Evolutionary conservation across 495 filamentous ascomycete genomes (phyloP).

Genomic region (Monascus purpureus): DNA sequence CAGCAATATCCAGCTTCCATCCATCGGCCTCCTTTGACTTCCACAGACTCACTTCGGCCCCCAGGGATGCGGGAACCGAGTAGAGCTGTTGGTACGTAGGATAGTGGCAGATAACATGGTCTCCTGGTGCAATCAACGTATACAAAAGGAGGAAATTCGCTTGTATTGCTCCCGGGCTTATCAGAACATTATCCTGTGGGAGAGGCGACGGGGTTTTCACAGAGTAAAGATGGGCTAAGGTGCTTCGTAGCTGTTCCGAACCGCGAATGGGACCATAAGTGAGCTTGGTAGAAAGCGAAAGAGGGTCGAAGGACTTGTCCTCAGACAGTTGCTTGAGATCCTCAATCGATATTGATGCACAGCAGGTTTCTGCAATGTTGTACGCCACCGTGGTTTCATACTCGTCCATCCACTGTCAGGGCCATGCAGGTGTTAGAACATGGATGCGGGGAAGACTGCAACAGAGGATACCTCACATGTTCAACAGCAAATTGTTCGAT

Average conservation of each 20-base stretch:
- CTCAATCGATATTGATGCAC: constrained; percentile 63
- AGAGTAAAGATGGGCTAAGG: constrained; percentile 54
- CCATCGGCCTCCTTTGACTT: constrained; percentile 48
- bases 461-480: no score
- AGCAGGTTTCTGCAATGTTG: constrained; percentile 83
- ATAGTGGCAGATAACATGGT: constrained; percentile 82
- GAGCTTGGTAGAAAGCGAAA: constrained; percentile 36
- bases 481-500: constrained; percentile 65
- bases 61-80: constrained; percentile 57
- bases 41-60: constrained; percentile 74
- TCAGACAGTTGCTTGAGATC: constrained; percentile 49
- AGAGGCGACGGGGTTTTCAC: constrained; percentile 35
- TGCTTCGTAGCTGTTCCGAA: constrained; percentile 45
- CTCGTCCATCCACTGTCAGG: constrained; percentile 70
- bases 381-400: constrained; percentile 62
- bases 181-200: constrained; percentile 52
- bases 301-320: constrained; percentile 29
- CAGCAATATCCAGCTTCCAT: constrained; percentile 53
- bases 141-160: constrained; percentile 75
- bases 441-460: no score
- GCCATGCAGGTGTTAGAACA: neutral
- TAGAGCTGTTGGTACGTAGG: constrained; percentile 89
- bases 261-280: constrained; percentile 63
- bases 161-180: constrained; percentile 70
- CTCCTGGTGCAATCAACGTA: constrained; percentile 58